Evolutionary conservation across 306 rosid species (phyloP), one percentile per base, ranked within the genome.

Genomic region (Corylus heterophylla): DNA sequence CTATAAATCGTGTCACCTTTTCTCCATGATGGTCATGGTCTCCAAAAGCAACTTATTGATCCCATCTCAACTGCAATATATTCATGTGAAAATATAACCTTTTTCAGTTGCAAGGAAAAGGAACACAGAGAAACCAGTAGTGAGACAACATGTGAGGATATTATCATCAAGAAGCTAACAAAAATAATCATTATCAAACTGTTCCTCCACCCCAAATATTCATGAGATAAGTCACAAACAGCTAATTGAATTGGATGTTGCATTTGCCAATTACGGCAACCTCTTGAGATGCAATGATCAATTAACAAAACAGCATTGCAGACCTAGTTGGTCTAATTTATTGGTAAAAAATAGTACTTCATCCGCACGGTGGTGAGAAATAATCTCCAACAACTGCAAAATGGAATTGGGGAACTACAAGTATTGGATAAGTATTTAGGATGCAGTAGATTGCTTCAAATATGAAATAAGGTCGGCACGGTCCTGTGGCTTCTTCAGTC

Each of bases 401-500:
- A 85, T 66, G 79, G 83, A 79, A 80, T 5, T 31, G 69, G 70
- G 69, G 71, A 71, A 48, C 82, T 78, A 50, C 69, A 56, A 14
- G 77, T 37, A 22, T 78, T 69, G 74, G 2, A 45, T 50, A 37
- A 49, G 37, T 22, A 61, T 44, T 85, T 84, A 88, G 48, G 83
- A 80, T 42, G 95, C 91, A 51, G 98, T 91, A 42, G 97, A 68
- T 69, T 85, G 83, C 90, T 92, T 94, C 92, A 94, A 88, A 78
- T 86, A 94, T n/a, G 98, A 86, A 77, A 94, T 92, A 49, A 94
- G 96, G 84, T 94, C 98, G 8, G 95, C 97, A 16, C 98, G 97
- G 0, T 94, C 98, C 85, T 94, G 92, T 17, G 98, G 98, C 83
- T 94, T 94, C 95, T 94, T 94, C 68, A 94, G 87, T 69, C 98